Evolutionary conservation across 2,329 filamentous ascomycete species (phyloP), one percentile per base, ranked within the genome.

Genomic region (Biscogniauxia mediterranea): DNA sequence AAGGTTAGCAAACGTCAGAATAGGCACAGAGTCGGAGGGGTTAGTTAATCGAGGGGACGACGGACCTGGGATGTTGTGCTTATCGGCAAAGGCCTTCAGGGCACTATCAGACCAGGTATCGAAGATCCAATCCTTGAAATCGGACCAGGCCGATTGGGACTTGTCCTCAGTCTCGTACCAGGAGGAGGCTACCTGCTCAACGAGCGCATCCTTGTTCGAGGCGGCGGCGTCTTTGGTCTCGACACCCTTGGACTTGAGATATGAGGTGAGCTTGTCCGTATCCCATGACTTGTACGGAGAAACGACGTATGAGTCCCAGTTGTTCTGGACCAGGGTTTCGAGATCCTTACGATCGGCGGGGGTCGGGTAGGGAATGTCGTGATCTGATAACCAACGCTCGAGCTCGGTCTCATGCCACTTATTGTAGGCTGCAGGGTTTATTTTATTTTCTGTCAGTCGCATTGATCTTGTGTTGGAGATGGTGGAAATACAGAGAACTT

Each of bases 381-480:
- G 85, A 75, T 99, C 95, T 28, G 91, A 91, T 55, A 99, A 87
- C 95, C 95, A 99, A 72, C 93, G 87, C 81, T 99, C 94, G 28
- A 99, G 87, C 83, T 99, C 95, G 21, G 92, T 96, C 82, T 98
- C 89, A 72, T 98, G 94, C 95, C 95, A 99, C 77, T 95, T 97
- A 80, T 98, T 97, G 83, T 98, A 98, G 17, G 89, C 94, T 97
- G 73, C 55, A 68, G 65, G 62, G 73, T 66, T 62, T 59, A 57
- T 52, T 58, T 64, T 62, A 76, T 63, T 76, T 68, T 60, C 46
- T n/a, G 32, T 21, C 23, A 25, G 32, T n/a, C 21, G 19, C 2
- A 32, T 46, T 49, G 38, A 62, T 61, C 23, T 23, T 23, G 23
- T 23, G 23, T 23, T 23, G 23, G 23, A 3, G 23, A 23, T 23